Evolutionary conservation across 345 rosid species (phyloP).

Genomic region (Gynandropsis gynandra): DNA sequence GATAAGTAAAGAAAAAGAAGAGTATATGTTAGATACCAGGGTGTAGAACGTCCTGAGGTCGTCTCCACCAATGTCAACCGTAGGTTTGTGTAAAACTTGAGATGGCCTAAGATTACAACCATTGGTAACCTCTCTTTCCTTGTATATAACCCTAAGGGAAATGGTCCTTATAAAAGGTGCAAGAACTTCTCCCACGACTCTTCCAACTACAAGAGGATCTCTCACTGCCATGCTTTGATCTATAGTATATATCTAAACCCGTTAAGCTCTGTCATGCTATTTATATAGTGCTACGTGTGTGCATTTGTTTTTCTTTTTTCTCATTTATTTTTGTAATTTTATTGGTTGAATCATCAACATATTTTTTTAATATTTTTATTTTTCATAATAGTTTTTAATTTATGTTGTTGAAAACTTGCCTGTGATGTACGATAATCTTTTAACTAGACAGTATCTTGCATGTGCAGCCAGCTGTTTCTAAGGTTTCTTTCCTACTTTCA

Average conservation of each 20-base stretch:
- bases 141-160: constrained; percentile 27
- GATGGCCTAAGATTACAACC: constrained; percentile 31
- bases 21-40: constrained; percentile 22
- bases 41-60: constrained; percentile 31
- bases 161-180: constrained; percentile 24
- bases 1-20: background rate
- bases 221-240: constrained; percentile 9
- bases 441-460: too few relatives aligned
- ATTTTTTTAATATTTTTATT: too few relatives aligned
- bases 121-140: constrained; percentile 28
- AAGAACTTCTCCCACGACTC: constrained; percentile 29
- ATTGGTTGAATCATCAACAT: too few relatives aligned
- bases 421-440: too few relatives aligned
- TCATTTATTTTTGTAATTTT: too few relatives aligned
- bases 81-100: constrained; percentile 28
- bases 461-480: too few relatives aligned
- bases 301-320: too few relatives aligned
- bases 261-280: too few relatives aligned
- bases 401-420: too few relatives aligned
- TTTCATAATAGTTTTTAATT: too few relatives aligned
- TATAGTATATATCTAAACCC: background rate
- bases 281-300: too few relatives aligned
- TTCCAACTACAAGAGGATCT: constrained; percentile 28
- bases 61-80: constrained; percentile 34
- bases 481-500: too few relatives aligned